Evolutionary conservation across 2,329 filamentous ascomycete genomes (phyloP).

Genomic region (Fusarium tanahbumbuense): DNA sequence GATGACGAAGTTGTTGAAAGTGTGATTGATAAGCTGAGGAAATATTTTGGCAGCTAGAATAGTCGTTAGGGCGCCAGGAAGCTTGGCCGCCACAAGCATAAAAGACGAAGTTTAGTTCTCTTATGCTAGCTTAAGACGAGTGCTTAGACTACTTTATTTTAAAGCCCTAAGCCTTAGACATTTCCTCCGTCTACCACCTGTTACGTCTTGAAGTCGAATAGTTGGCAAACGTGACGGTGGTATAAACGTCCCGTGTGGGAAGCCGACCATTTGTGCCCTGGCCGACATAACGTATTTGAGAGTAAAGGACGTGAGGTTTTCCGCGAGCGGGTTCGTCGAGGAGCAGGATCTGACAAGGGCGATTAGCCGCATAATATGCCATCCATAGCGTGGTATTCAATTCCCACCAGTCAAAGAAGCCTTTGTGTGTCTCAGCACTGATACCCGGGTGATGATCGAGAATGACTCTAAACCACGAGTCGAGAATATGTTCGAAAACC

Average conservation of each 20-base stretch:
- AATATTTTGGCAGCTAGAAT: background rate
- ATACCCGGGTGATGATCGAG: background rate
- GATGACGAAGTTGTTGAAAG: background rate
- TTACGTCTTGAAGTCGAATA: slow-evolving; percentile 6
- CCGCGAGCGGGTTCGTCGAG: background rate
- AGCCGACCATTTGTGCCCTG: background rate
- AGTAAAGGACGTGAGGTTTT: slow-evolving; percentile 4
- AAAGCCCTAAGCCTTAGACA: too few species aligned
- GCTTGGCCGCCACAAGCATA: background rate
- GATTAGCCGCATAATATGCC: slow-evolving; percentile 20
- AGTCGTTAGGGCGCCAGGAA: too few species aligned
- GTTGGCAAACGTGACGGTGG: slow-evolving; percentile 2
- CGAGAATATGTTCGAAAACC: slow-evolving; percentile 18
- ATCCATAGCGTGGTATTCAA: slow-evolving; percentile 22
- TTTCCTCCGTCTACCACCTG: too few species aligned
- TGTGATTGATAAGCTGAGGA: background rate
- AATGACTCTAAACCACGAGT: background rate
- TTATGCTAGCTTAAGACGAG: background rate
- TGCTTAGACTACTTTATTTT: too few species aligned
- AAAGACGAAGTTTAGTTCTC: background rate
- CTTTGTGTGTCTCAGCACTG: background rate
- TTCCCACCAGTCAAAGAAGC: background rate
- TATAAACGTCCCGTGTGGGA: slow-evolving; percentile 7
- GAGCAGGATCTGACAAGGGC: slow-evolving; percentile 17
- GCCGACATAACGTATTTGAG: slow-evolving; percentile 14